Evolutionary conservation across 2,329 filamentous ascomycete genomes (phyloP).

Genomic region (Phialophora macrospora): DNA sequence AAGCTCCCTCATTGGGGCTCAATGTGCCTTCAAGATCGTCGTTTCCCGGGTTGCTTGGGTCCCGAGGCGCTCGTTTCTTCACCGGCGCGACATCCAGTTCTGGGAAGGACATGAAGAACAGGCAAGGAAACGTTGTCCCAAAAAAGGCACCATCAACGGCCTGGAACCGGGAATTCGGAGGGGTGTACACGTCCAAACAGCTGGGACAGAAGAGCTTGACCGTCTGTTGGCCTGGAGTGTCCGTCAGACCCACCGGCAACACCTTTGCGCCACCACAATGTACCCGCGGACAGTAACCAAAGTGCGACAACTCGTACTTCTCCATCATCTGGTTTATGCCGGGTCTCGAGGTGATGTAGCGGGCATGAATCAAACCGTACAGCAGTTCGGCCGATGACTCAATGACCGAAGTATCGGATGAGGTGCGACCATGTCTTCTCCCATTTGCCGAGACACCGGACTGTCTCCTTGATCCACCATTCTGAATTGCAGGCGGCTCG

Average conservation of each 20-base stretch:
- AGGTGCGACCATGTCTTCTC: constrained; percentile 81
- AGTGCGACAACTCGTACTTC: constrained; percentile 97
- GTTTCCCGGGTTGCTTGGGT: constrained; percentile 25
- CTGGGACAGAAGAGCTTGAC: constrained; percentile 98
- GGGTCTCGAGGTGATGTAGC: constrained; percentile 94
- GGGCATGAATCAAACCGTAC: constrained; percentile 96
- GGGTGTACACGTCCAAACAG: constrained; percentile 95
- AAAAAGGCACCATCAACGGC: constrained; percentile 98
- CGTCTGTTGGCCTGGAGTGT: constrained; percentile 94
- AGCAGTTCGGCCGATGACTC: constrained; percentile 98
- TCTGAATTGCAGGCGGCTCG: constrained; percentile 37
- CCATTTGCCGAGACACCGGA: constrained; percentile 41
- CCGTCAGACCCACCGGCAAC: constrained; percentile 88
- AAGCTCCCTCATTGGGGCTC: constrained; percentile 39
- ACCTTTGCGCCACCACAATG: constrained; percentile 90
- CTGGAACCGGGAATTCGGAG: constrained; percentile 95
- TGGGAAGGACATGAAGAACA: constrained; percentile 98
- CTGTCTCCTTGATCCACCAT: constrained; percentile 64
- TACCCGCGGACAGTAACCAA: constrained; percentile 92
- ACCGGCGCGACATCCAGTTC: constrained; percentile 84
- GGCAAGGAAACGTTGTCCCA: constrained; percentile 91
- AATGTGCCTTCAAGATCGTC: constrained; percentile 38
- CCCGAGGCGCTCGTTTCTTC: constrained; percentile 54
- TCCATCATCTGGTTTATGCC: constrained; percentile 99
- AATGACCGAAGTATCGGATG: constrained; percentile 91